Evolutionary conservation across 352 stramenopile genomes (phyloP), one percentile per base, ranked within the genome.

Genomic region (Pythium aquatile): DNA sequence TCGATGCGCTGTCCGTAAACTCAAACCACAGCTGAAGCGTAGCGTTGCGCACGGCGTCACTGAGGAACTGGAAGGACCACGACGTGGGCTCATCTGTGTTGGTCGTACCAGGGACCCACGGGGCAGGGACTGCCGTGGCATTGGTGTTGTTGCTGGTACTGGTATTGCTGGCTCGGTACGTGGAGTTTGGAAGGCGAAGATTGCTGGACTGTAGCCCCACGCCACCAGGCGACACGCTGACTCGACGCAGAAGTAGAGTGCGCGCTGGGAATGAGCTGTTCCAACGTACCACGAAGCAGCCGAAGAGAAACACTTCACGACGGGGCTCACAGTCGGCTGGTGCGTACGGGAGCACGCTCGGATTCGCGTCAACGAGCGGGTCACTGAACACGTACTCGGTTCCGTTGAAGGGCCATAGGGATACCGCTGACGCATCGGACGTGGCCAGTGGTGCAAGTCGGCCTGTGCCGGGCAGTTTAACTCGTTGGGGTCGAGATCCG

Each of bases 391-490:
- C 8, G 44, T 58, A 67, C 7, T 26, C 24, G 14, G 33, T 55
- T 6, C 44, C 30, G 5, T 8, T 39, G 26, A 33, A 17, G 32
- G 46, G 26, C 44, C 20, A 1, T 7, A 37, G 2, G 30, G 30
- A 5, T 35, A 16, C 3, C 13, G 10, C 10, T 28, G 26, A 10
- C 13, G 10, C 2, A 14, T 24, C 20, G 20, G 39, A 28, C 3
- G 55, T 28, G n/a, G 35, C 3, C 40, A 16, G 47, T 26, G 28
- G 46, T 6, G 30, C 35, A 42, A 40, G 5, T 47, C 33, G 54
- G 47, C 9, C 32, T 16, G 63, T 67, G 3, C 69, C 69, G n/a
- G 65, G 69, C 0, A 73, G 42, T n/a, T 24, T 63, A 7, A 39
- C 13, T 6, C 26, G 28, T 2, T 30, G 11, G 4, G 44, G 30